Conservation (phyloP, 768 basidiomycete genomes). For the Saitozyma sp. region DNA sequence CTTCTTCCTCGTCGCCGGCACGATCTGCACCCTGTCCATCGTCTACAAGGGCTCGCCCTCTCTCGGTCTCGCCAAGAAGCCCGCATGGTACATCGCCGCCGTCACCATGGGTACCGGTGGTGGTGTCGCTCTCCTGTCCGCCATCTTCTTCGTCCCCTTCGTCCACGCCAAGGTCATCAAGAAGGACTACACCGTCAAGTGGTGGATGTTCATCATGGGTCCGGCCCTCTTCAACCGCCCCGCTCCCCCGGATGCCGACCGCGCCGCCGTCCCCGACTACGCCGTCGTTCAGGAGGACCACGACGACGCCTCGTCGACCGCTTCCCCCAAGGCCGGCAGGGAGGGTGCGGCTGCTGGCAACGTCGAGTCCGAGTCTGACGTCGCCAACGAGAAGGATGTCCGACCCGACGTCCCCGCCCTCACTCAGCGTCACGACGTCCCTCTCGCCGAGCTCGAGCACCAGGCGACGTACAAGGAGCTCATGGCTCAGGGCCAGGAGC, state of each 20-base stretch:
- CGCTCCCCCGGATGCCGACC: slow-evolving; percentile 45
- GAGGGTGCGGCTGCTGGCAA: slow-evolving; percentile 3
- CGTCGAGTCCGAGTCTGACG: neutral
- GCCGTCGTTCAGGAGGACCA: slow-evolving; percentile 34
- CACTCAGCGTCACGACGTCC: neutral
- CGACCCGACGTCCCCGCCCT: slow-evolving; percentile 2
- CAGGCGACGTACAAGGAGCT: slow-evolving; percentile 27
- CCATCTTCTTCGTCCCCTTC: slow-evolving; percentile 56
- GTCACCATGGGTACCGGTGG: slow-evolving; percentile 53
- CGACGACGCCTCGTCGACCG: slow-evolving; percentile 41
- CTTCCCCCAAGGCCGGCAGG: slow-evolving; percentile 15
- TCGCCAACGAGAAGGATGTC: slow-evolving; percentile 7
- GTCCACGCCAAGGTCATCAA: slow-evolving; percentile 54
- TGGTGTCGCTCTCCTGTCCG: slow-evolving; percentile 49
- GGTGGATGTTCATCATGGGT: slow-evolving; percentile 56
- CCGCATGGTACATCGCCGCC: slow-evolving; percentile 42
- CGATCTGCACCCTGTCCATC: slow-evolving; percentile 55
- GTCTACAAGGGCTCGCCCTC: slow-evolving; percentile 55
- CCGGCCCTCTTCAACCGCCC: slow-evolving; percentile 53
- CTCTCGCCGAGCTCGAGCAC: slow-evolving; percentile 7
- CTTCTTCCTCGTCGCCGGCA: slow-evolving; percentile 48
- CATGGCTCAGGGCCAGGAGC: slow-evolving; percentile 23
- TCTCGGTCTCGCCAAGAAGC: slow-evolving; percentile 51
- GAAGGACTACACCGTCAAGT: slow-evolving; percentile 55
- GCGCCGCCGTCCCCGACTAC: slow-evolving; percentile 20